These are phyloP conservation scores for Phialemonium atrogriseum DNA, from an alignment of 2,329 filamentous ascomycete genomes.

Conservation along the genomic window DNA sequence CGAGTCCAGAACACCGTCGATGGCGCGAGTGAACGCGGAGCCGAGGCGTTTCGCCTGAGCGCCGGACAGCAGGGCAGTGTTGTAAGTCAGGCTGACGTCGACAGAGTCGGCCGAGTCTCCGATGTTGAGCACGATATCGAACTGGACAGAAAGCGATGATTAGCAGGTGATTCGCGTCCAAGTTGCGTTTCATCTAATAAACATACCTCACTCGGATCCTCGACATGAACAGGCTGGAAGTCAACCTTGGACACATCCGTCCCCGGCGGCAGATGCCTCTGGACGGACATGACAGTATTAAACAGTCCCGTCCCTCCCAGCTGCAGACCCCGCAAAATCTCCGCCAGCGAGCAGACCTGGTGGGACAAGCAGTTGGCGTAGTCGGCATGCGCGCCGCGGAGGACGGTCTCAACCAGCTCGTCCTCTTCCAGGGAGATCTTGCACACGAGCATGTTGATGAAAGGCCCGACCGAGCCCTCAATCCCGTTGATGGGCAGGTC, in stretches of 20 bases:
- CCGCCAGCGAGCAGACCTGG: constrained; percentile 6
- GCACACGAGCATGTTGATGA: constrained; percentile 16
- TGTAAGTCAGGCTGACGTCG: constrained; percentile 6
- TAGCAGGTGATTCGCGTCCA: too few species aligned
- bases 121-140: constrained; percentile 6
- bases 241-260: constrained; percentile 1
- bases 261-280: constrained; percentile 2
- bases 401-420: constrained; percentile 1
- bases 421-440: constrained; percentile 9
- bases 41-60: constrained; percentile 4
- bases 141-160: too few species aligned
- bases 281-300: constrained; percentile 8
- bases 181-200: too few species aligned
- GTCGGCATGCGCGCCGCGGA: constrained; percentile 4
- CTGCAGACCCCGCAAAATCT: constrained; percentile 4
- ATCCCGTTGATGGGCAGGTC: constrained; percentile 12
- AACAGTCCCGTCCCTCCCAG: constrained; percentile 5
- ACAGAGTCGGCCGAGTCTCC: constrained; percentile 6
- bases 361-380: constrained; percentile 7
- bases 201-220: constrained; percentile 6
- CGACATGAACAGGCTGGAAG: constrained; percentile 2
- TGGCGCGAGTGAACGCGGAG: constrained; percentile 3
- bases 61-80: neutral
- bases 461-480: constrained; percentile 13
- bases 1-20: constrained; percentile 5